Evolutionary conservation across 2,329 filamentous ascomycete species (phyloP), one percentile per base, ranked within the genome.

Genomic region (Apiospora hydei): DNA sequence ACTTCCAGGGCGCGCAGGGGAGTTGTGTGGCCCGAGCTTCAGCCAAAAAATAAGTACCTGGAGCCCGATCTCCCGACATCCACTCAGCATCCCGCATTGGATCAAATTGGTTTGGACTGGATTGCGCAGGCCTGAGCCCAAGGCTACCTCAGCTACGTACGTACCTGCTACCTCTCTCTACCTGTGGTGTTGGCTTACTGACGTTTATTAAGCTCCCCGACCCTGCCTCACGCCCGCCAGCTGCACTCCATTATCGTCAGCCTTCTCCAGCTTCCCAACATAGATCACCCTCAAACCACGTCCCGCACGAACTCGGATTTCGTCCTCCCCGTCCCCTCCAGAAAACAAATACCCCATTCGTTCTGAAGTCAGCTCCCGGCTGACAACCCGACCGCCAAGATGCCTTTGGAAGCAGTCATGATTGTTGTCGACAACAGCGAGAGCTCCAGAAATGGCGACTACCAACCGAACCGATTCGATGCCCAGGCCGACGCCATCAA

Each of bases 381-480:
- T 68, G 69, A 30, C 72, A 72, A 61, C 69, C 38, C 68, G 75
- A 79, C 83, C 83, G 85, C 83, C 91, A 95, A 88, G 81, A 99
- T 99, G 96, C 94, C 92, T 85, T 92, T 99, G 85, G 96, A 99
- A 91, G 97, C 96, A 86, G 97, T 97, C 75, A 98, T 99, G 95
- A 94, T 99, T 84, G 92, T 98, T 89, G 94, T 98, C 80, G 96
- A 99, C 89, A 99, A 98, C 89, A 98, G 95, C 87, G 96, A 99
- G 87, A 95, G 93, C 86, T 97, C 94, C 87, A 92, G 96, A 82
- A 99, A 99, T 85, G 96, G 97, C 81, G 96, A 99, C 83, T 89
- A 88, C 83, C 93, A 94, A 81, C 96, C 96, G 72, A 97, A 95
- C 77, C 91, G 96, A 84, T 99, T 95, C 88, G 95, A 98, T 85